Evolutionary conservation across 1,139 yeast genomes (phyloP).

Genomic region (Petasospora rhodanensis): DNA sequence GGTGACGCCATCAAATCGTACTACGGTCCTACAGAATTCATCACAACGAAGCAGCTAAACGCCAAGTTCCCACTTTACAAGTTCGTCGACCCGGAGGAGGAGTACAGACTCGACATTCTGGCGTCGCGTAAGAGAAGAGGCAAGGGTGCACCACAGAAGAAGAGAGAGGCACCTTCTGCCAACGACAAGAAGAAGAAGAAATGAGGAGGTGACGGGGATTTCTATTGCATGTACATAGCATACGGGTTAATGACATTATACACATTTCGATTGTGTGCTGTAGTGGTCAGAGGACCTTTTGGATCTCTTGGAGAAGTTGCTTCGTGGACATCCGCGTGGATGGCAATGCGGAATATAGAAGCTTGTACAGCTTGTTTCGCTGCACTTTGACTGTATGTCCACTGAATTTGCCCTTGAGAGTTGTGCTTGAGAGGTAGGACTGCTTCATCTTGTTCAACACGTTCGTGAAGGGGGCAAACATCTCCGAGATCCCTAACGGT

Average conservation of each 20-base stretch:
- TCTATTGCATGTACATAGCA: too few relatives aligned
- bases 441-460: slow-evolving; percentile 36
- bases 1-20: slow-evolving; percentile 72
- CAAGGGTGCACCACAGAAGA: slow-evolving; percentile 89
- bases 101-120: slow-evolving; percentile 60
- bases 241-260: not conserved
- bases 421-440: slow-evolving; percentile 39
- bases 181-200: slow-evolving; percentile 37
- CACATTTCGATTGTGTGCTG: too few relatives aligned
- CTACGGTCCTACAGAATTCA: slow-evolving; percentile 67
- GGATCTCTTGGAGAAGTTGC: slow-evolving; percentile 26
- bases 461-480: slow-evolving; percentile 45
- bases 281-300: too few relatives aligned
- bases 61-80: slow-evolving; percentile 51
- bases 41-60: slow-evolving; percentile 59
- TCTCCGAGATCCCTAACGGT: slow-evolving; percentile 39
- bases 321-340: slow-evolving; percentile 22
- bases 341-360: slow-evolving; percentile 49
- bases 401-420: slow-evolving; percentile 35
- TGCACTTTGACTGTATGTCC: slow-evolving; percentile 46
- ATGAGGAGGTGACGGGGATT: slow-evolving; percentile 16
- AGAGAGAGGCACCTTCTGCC: slow-evolving; percentile 38
- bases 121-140: slow-evolving; percentile 78
- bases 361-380: slow-evolving; percentile 41
- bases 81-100: slow-evolving; percentile 71